These are phyloP conservation scores for Pseudocercospora pini-densiflorae DNA, from an alignment of 2,329 filamentous ascomycete species.

Conservation along the genomic window DNA sequence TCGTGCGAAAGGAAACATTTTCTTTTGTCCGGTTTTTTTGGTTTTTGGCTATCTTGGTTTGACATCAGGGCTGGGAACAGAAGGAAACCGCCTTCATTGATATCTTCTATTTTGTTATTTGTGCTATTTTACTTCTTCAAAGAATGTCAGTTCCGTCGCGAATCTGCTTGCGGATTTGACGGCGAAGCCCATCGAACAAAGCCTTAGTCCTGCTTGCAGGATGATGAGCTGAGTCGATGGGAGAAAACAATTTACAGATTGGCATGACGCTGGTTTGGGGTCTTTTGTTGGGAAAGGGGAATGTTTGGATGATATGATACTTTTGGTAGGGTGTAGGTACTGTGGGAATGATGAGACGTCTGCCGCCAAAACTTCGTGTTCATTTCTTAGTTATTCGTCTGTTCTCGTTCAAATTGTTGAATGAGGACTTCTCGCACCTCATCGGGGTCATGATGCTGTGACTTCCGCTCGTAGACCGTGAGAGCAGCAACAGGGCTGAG, in stretches of 20 bases:
- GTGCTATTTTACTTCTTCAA: constrained; percentile 16
- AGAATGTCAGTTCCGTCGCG: constrained; percentile 23
- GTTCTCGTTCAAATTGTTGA: too few relatives aligned
- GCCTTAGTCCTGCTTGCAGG: not conserved
- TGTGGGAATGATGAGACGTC: constrained; percentile 17
- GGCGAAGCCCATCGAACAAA: constrained; percentile 16
- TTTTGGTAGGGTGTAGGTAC: constrained; percentile 22
- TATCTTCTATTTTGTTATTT: constrained; percentile 20
- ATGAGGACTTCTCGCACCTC: too few relatives aligned
- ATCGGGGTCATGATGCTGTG: too few relatives aligned
- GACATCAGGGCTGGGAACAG: too few relatives aligned
- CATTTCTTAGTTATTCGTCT: not conserved
- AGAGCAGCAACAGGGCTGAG: too few relatives aligned
- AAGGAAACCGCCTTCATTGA: constrained; percentile 34
- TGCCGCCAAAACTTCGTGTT: constrained; percentile 8
- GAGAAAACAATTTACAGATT: constrained; percentile 5
- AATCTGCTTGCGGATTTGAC: constrained; percentile 14
- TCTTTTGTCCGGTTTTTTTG: constrained; percentile 14
- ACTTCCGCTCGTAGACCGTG: too few relatives aligned
- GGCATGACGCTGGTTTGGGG: constrained; percentile 23
- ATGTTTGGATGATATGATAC: constrained; percentile 15
- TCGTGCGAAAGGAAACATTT: constrained; percentile 7
- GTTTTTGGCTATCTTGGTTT: too few relatives aligned
- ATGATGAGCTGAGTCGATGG: constrained; percentile 2
- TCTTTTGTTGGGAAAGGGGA: constrained; percentile 20